Evolutionary conservation across 495 filamentous ascomycete genomes (phyloP), one percentile per base, ranked within the genome.

Genomic region (Annulohypoxylon moriforme): DNA sequence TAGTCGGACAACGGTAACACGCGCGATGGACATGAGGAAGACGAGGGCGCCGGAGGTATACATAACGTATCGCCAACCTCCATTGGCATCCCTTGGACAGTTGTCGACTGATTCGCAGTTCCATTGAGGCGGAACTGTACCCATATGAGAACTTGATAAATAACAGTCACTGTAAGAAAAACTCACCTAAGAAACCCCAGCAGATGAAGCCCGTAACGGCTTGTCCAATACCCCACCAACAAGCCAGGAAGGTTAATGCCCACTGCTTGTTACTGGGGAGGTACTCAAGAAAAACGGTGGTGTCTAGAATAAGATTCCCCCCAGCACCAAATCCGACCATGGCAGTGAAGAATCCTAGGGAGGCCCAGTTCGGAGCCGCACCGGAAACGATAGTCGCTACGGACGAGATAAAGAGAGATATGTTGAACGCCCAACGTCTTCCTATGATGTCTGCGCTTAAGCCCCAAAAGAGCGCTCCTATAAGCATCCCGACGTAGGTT

Each of bases 1-100:
- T 3, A 93, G 81, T 1, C 86, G 84, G 70, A 94, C 86, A 60
- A 93, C 81, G 1, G 87, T 89, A n/a, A 93, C 74, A 20, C 92
- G 89, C 2, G 88, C 77, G 40, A 93, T 76, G 14, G 85, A 88
- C 80, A 94, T 85, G 49, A 88, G 77, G 49, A 93, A 85, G 33
- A 92, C 89, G 42, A 93, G 82, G 18, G 86, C 86, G 16, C 91
- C 91, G 40, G 82, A 84, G 1, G 89, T 86, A 75, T 86, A 87
- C 73, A 90, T 86, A 67, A 94, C 81, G 65, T 96, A 97, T 67
- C 93, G 82, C 93, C 93, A 96, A 64, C 93, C 93, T 88, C 88
- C 90, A 71, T 94, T 94, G 62, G 89, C 81, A 31, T 81, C 80
- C 68, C 83, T 87, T 18, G 82, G 85, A 75, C 92, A 94, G 62